These are phyloP conservation scores for Sporobolomyces roseus DNA, from an alignment of 768 basidiomycete genomes.

Conservation along the genomic window DNA sequence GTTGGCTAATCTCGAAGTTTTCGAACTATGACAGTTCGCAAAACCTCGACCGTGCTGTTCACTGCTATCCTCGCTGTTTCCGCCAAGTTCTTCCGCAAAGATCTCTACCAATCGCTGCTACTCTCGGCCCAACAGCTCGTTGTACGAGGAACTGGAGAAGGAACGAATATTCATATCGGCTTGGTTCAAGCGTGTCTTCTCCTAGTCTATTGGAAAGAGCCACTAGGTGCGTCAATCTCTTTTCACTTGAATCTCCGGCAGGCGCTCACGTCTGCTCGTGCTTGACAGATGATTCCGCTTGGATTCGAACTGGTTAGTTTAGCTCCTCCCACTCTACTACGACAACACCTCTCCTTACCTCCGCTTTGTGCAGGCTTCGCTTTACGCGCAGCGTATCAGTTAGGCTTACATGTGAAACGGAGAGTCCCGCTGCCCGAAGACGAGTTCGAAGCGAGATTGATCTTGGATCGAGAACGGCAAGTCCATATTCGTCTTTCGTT, in stretches of 20 bases:
- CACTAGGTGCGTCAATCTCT: no score
- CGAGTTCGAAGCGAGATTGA: slow-evolving; percentile 29
- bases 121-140: slow-evolving; percentile 22
- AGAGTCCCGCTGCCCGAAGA: slow-evolving; percentile 5
- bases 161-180: slow-evolving; percentile 7
- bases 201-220: slow-evolving; percentile 29
- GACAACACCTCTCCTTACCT: no score
- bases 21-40: slow-evolving; percentile 8
- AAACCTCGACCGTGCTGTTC: slow-evolving; percentile 30
- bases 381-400: slow-evolving; percentile 12
- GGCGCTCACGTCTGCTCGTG: no score
- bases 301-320: slow-evolving; percentile 22
- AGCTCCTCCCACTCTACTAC: neutral
- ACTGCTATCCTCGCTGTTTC: slow-evolving; percentile 35
- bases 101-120: slow-evolving; percentile 23
- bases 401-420: slow-evolving; percentile 22
- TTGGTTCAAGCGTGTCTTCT: slow-evolving; percentile 24
- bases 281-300: no score
- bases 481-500: neutral
- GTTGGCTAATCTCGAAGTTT: neutral
- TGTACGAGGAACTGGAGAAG: slow-evolving; percentile 18
- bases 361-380: neutral
- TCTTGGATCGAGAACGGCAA: slow-evolving; percentile 34
- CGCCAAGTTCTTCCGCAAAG: slow-evolving; percentile 35
- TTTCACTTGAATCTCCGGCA: no score